These are phyloP conservation scores for Balakata baccata DNA, from an alignment of 345 rosid species.

Conservation along the genomic window DNA sequence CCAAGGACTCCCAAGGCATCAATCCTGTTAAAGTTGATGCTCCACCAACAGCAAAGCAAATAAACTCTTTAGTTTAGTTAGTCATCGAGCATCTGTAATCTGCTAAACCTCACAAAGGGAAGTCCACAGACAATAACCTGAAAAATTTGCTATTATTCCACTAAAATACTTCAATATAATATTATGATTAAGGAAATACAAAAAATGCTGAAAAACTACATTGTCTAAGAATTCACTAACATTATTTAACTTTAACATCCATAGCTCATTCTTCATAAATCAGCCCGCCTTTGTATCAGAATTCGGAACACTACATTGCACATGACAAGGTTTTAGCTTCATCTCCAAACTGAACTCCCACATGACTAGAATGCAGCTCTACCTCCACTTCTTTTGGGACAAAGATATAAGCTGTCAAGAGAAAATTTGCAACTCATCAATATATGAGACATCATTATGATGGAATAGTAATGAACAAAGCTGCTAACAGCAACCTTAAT, in stretches of 20 bases:
- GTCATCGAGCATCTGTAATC: too few relatives aligned
- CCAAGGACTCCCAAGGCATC: too few relatives aligned
- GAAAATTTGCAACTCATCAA: not conserved
- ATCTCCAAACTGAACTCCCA: not conserved
- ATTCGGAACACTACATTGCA: not conserved
- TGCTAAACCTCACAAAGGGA: too few relatives aligned
- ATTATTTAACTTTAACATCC: constrained; percentile 8
- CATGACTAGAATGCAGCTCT: constrained; percentile 1
- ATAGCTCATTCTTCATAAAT: constrained; percentile 5
- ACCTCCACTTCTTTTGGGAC: constrained; percentile 39
- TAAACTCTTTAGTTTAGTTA: too few relatives aligned
- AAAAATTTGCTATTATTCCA: not conserved
- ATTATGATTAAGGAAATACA: constrained; percentile 15
- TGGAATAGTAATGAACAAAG: not conserved
- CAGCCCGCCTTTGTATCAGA: constrained; percentile 9
- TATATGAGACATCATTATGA: too few relatives aligned
- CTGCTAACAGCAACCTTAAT: not conserved
- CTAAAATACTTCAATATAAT: not conserved
- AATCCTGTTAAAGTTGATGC: too few relatives aligned
- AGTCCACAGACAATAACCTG: not conserved
- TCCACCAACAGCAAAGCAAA: too few relatives aligned
- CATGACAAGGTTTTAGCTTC: constrained; percentile 1
- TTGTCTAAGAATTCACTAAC: constrained; percentile 9
- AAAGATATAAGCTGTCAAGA: constrained; percentile 52
- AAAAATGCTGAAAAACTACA: constrained; percentile 7